phyloP scores from a whole-genome alignment of 176 grass and related monocot genomes.

The Triticum monococcum region DNA sequence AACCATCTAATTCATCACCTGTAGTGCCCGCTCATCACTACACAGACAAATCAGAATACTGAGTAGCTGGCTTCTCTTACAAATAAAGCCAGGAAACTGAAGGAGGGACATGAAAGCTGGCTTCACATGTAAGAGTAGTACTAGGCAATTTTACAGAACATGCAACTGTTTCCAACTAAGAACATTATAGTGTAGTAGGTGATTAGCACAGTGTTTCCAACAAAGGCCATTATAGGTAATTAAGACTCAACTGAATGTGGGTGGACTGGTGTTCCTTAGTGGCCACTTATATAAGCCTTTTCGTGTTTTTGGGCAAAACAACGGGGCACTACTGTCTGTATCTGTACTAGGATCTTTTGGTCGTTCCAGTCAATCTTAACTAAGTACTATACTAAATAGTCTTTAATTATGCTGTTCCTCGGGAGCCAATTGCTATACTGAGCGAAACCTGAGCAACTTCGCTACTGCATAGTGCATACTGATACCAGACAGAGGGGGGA shows the following conservation, averaged over 20 bases:
- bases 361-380: not conserved
- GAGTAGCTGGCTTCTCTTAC: too few species aligned
- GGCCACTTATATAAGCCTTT: too few species aligned
- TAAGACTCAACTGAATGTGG: not conserved
- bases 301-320: too few species aligned
- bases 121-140: not conserved
- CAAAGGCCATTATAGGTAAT: not conserved
- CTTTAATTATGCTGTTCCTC: not conserved
- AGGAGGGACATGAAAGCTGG: not conserved
- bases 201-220: not conserved
- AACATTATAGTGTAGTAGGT: not conserved
- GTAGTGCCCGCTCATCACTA: too few species aligned
- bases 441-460: not conserved
- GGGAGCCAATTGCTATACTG: not conserved
- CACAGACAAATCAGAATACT: too few species aligned
- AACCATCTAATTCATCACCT: too few species aligned
- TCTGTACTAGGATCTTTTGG: not conserved
- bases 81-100: not conserved
- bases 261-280: not conserved
- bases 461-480: not conserved
- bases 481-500: not conserved
- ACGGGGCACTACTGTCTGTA: not conserved
- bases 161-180: too few species aligned
- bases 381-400: not conserved
- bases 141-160: not conserved